Percentiles rank a stretch among this genome's conserved stretches.
These are phyloP conservation scores for Blastobotrys proliferans DNA, from an alignment of 1,139 yeast species.

Conservation along the genomic window DNA sequence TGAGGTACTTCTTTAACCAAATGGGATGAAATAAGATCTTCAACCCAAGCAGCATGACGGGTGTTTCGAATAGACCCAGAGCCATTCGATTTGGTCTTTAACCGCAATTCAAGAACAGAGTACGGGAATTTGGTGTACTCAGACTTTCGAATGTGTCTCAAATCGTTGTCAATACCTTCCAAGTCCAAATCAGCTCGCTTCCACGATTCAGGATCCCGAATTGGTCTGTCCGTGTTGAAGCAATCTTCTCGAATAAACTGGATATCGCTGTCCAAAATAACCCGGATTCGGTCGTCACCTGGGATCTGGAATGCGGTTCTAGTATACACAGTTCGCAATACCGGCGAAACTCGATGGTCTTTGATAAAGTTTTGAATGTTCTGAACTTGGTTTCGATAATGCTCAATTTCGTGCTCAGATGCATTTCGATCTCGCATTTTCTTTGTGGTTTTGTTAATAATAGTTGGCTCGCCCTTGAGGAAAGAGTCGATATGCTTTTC, in stretches of 20 bases:
- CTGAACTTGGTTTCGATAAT: slow-evolving; percentile 51
- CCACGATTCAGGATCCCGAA: slow-evolving; percentile 86
- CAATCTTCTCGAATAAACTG: slow-evolving; percentile 86
- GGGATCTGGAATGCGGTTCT: slow-evolving; percentile 98
- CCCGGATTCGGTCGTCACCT: slow-evolving; percentile 88
- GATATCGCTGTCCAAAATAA: slow-evolving; percentile 85
- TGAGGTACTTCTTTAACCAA: slow-evolving; percentile 88
- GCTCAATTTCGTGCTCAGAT: slow-evolving; percentile 46
- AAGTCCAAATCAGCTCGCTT: slow-evolving; percentile 89
- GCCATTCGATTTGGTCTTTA: slow-evolving; percentile 31
- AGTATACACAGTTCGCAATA: slow-evolving; percentile 78
- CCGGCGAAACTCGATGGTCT: slow-evolving; percentile 71
- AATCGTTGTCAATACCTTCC: slow-evolving; percentile 58
- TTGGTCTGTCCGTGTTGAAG: slow-evolving; percentile 78
- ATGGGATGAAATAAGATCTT: slow-evolving; percentile 78
- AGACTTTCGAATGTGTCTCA: slow-evolving; percentile 73
- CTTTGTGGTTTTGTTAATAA: slow-evolving; percentile 45
- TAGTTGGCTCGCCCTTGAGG: slow-evolving; percentile 42
- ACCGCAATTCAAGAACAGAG: slow-evolving; percentile 84
- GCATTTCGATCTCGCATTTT: slow-evolving; percentile 49
- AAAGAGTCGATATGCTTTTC: slow-evolving; percentile 74
- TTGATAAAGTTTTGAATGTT: slow-evolving; percentile 61
- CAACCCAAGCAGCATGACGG: slow-evolving; percentile 67
- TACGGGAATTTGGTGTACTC: slow-evolving; percentile 86
- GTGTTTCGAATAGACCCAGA: slow-evolving; percentile 3